Base-by-base conservation (phyloP, 306 rosid genomes). In the Lathyrus aphaca region DNA sequence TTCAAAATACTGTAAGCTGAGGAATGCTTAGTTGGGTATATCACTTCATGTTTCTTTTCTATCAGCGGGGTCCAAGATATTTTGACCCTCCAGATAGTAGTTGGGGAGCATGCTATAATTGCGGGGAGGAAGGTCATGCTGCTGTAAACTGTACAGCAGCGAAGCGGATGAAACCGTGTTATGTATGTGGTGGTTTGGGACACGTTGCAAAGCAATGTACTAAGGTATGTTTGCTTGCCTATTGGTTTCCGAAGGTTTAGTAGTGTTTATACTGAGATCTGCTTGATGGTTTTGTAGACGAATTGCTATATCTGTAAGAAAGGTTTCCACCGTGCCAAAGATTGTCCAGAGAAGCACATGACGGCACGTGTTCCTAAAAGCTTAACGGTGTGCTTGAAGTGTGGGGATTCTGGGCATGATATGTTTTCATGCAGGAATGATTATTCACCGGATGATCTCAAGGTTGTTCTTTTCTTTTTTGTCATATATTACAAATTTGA, bases 41-140 rank as follows among this genome's bases (percentile, higher is more conserved):
- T 81, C 32, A 25, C 60, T 82, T 57, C 68, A n/a, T 79, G 69
- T 81, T 75, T 81, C 40, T 72, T 54, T 82, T 84, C 69, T 84
- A 68, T 69, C 92, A 94, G 96, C 89, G 97, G 49, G 96, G 96
- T 72, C 97, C 97, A 9, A 91, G 99, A 82, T 95, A 95, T 75
- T 95, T 95, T 77, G 99, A 95, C 81, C 95, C 96, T 50, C 97
- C 96, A 2, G 83, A 85, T 74, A 82, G 78, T 76, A 75, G 85
- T 75, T 95, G 99, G 97, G 99, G 92, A 43, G 16, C 86, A 5
- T 95, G 96, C 88, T 95, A 60, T 81, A 91, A 87, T 39, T 91
- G 97, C 62, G 99, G 97, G 0, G 97, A 89, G 86, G 96, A 85
- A 72, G 99, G 99, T 61, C 99, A 95, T 65, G 76, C 79, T 30